These are phyloP conservation scores for Mrakia gelida DNA, from an alignment of 768 basidiomycete species.

Conservation along the genomic window DNA sequence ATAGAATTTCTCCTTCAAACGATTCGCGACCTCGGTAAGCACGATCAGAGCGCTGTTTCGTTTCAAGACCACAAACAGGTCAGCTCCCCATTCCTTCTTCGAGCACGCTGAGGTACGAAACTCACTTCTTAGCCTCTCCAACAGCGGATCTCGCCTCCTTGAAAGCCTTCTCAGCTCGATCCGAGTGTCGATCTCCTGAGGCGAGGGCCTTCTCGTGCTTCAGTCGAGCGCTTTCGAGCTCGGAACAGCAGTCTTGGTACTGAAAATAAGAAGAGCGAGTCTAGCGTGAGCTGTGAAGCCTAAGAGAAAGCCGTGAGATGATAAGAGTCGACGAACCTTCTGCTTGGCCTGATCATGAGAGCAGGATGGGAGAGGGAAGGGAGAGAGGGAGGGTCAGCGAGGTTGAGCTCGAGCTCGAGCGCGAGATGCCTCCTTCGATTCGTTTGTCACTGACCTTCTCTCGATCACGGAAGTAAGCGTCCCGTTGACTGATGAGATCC, in stretches of 20 bases:
- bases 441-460: slow-evolving; percentile 3
- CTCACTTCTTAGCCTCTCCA: slow-evolving; percentile 26
- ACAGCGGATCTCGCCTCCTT: slow-evolving; percentile 4
- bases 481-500: slow-evolving; percentile 20
- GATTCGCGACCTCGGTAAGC: slow-evolving; percentile 55
- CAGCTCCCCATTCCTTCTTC: neutral
- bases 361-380: neutral
- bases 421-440: neutral
- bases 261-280: neutral
- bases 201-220: slow-evolving; percentile 24
- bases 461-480: slow-evolving; percentile 20
- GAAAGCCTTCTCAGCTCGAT: slow-evolving; percentile 46
- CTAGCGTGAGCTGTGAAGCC: neutral
- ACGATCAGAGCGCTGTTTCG: slow-evolving; percentile 13
- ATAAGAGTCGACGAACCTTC: neutral
- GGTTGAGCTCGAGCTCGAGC: too few relatives aligned
- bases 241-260: slow-evolving; percentile 27
- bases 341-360: neutral
- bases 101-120: too few relatives aligned
- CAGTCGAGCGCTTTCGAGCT: slow-evolving; percentile 23
- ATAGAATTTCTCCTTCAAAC: slow-evolving; percentile 65
- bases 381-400: neutral
- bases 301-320: neutral
- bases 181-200: slow-evolving; percentile 48
- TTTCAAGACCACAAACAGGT: neutral